Evolutionary conservation across 2,329 filamentous ascomycete species (phyloP).

Genomic region (Gnomoniopsis smithogilvyi): DNA sequence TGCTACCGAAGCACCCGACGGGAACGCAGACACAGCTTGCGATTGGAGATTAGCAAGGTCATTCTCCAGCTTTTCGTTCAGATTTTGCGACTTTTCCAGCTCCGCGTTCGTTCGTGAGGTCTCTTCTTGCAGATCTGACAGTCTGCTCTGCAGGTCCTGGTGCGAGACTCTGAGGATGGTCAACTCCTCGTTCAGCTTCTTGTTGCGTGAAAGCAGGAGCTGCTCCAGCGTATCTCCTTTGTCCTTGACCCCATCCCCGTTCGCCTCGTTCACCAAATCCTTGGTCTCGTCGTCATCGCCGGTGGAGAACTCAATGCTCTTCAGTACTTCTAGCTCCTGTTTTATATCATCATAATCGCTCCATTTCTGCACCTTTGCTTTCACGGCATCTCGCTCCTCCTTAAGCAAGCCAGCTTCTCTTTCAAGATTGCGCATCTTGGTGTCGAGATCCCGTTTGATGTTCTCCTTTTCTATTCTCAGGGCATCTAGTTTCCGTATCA

Average conservation of each 20-base stretch:
- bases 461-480: conserved; percentile 79
- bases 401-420: conserved; percentile 71
- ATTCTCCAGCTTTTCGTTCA: conserved; percentile 87
- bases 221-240: conserved; percentile 86
- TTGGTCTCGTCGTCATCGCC: conserved; percentile 71
- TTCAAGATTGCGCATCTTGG: conserved; percentile 73
- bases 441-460: conserved; percentile 72
- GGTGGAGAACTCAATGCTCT: conserved; percentile 95
- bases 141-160: conserved; percentile 78
- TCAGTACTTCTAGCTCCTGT: conserved; percentile 91
- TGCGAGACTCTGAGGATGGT: conserved; percentile 92
- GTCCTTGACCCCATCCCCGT: conserved; percentile 49
- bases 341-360: conserved; percentile 95
- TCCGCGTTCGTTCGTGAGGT: conserved; percentile 80
- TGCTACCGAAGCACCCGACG: conserved; percentile 86
- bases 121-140: conserved; percentile 80
- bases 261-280: conserved; percentile 32
- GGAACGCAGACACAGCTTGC: conserved; percentile 78
- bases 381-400: conserved; percentile 77
- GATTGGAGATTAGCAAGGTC: conserved; percentile 86
- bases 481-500: conserved; percentile 84
- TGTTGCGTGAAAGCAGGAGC: conserved; percentile 87
- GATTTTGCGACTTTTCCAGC: conserved; percentile 76
- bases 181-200: conserved; percentile 91
- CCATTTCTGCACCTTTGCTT: conserved; percentile 81